phyloP scores from a whole-genome alignment of 805 yeast species.

The Hanseniaspora guilliermondii region DNA sequence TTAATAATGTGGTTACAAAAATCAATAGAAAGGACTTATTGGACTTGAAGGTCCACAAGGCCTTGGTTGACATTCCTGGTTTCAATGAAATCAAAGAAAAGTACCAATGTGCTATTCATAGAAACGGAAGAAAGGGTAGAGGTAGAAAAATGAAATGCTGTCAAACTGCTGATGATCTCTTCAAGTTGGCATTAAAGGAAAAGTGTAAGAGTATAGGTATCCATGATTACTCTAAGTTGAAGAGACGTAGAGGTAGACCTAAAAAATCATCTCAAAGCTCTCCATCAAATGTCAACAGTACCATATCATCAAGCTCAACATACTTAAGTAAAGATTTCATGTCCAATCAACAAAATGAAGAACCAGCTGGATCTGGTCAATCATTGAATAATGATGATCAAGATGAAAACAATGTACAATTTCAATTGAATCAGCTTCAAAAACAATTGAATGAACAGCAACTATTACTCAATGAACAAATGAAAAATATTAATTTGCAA shows the following conservation, averaged over 20 bases:
- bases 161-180: slow-evolving; percentile 11
- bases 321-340: background rate
- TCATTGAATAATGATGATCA: background rate
- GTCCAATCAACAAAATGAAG: background rate
- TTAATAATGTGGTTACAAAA: background rate
- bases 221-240: slow-evolving; percentile 5
- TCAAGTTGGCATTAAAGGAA: slow-evolving; percentile 8
- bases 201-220: slow-evolving; percentile 8
- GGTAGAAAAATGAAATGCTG: slow-evolving; percentile 12
- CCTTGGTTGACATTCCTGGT: slow-evolving; percentile 4
- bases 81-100: background rate
- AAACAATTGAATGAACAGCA: slow-evolving; percentile 8
- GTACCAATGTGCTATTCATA: slow-evolving; percentile 7
- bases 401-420: background rate
- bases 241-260: slow-evolving; percentile 13
- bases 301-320: background rate
- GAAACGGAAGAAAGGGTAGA: slow-evolving; percentile 5
- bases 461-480: slow-evolving; percentile 1
- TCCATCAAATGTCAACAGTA: background rate
- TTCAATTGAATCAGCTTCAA: slow-evolving; percentile 3
- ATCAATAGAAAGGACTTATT: background rate
- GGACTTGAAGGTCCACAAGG: background rate
- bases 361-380: slow-evolving; percentile 7
- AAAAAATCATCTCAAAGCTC: background rate
- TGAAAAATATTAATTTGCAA: background rate